phyloP scores from a whole-genome alignment of 805 yeast species.

The Lipomyces anomalus region DNA sequence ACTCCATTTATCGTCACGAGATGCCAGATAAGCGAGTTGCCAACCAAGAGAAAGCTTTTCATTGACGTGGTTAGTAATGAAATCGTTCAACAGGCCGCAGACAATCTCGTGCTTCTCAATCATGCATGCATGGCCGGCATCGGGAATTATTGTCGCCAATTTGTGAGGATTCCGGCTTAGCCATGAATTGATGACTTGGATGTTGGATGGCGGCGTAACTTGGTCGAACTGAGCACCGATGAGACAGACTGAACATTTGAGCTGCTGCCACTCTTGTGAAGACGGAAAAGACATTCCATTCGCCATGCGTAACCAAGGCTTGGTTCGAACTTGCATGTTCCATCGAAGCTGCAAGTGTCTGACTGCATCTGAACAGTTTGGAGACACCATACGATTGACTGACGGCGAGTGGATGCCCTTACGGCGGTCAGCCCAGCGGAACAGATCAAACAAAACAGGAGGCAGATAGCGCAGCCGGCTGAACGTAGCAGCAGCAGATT shows the following conservation, averaged over 20 bases:
- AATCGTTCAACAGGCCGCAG: conserved; percentile 56
- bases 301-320: conserved; percentile 49
- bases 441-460: conserved; percentile 43
- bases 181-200: too few species aligned
- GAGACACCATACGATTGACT: conserved; percentile 50
- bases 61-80: conserved; percentile 46
- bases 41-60: conserved; percentile 60
- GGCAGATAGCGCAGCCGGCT: conserved; percentile 30
- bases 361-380: conserved; percentile 25
- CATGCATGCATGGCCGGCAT: conserved; percentile 62
- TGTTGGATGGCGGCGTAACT: conserved; percentile 54
- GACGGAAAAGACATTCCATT: conserved; percentile 45
- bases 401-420: conserved; percentile 59
- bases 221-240: conserved; percentile 55
- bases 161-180: too few species aligned
- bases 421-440: conserved; percentile 53
- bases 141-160: conserved; percentile 31
- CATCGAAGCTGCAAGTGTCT: conserved; percentile 58
- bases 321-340: conserved; percentile 60
- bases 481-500: too few species aligned
- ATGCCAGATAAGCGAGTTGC: conserved; percentile 51
- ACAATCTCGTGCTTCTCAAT: conserved; percentile 58
- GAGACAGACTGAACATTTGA: too few species aligned
- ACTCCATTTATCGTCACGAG: conserved; percentile 69
- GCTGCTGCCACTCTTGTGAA: conserved; percentile 40